phyloP scores from a whole-genome alignment of 2,329 filamentous ascomycete genomes.

The Fusarium sororula region DNA sequence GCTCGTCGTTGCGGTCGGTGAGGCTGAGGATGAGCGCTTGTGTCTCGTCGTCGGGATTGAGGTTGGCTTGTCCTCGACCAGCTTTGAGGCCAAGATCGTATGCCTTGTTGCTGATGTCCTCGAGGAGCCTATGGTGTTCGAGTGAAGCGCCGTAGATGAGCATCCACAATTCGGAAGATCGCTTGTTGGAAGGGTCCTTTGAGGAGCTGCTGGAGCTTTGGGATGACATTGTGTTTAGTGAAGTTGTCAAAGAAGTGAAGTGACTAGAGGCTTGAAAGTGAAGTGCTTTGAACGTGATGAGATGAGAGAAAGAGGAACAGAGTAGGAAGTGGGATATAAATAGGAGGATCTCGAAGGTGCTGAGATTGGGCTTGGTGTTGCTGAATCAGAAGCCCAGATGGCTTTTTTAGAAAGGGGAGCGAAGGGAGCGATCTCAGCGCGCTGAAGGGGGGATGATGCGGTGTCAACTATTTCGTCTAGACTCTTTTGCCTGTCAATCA shows the following conservation, averaged over 20 bases:
- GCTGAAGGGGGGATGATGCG: rapidly evolving
- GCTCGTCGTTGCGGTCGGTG: not conserved
- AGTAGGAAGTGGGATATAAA: not conserved
- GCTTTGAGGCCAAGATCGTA: not conserved
- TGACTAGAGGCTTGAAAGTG: not conserved
- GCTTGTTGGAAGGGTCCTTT: not conserved
- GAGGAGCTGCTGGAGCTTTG: not conserved
- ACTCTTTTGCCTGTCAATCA: rapidly evolving
- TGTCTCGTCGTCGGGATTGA: not conserved
- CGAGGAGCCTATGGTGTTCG: not conserved
- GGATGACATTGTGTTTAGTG: not conserved
- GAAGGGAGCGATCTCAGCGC: rapidly evolving
- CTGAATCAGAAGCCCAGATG: not conserved
- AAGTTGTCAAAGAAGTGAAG: not conserved
- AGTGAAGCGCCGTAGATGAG: not conserved
- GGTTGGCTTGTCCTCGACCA: not conserved
- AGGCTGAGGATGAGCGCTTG: not conserved
- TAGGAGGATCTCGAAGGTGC: rapidly evolving
- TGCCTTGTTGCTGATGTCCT: not conserved
- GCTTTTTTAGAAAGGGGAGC: rapidly evolving
- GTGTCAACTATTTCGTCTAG: no score
- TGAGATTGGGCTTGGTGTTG: rapidly evolving
- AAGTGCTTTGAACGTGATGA: not conserved
- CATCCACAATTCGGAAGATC: not conserved
- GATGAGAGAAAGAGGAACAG: rapidly evolving